Conservation (phyloP, 176 grass and related monocot species). For the Cenchrus purpureus region DNA sequence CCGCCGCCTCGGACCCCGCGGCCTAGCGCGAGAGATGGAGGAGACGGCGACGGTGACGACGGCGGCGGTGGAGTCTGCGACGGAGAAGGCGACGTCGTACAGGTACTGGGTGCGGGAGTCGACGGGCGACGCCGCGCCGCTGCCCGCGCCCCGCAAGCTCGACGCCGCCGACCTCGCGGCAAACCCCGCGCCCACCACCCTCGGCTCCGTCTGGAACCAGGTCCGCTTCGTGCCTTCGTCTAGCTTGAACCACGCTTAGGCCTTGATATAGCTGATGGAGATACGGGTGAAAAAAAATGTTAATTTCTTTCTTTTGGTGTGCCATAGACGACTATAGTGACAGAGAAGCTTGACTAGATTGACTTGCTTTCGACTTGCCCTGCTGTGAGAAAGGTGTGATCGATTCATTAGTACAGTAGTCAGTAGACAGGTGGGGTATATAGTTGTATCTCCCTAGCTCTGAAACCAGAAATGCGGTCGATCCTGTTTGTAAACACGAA, state of each 20-base stretch:
- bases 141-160: conserved; percentile 67
- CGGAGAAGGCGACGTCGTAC: conserved; percentile 63
- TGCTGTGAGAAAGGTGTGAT: neutral
- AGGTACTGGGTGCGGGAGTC: conserved; percentile 70
- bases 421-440: neutral
- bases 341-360: neutral
- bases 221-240: conserved; percentile 3
- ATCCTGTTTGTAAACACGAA: neutral
- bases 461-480: neutral
- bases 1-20: neutral
- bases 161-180: conserved; percentile 31
- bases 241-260: neutral
- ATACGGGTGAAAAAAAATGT: no score
- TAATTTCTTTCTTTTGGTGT: neutral
- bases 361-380: neutral
- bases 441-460: neutral
- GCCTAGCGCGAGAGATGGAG: conserved; percentile 38
- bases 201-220: conserved; percentile 88
- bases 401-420: neutral
- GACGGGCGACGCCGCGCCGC: conserved; percentile 59
- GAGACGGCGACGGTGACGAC: neutral
- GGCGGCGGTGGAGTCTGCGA: neutral
- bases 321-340: neutral
- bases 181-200: conserved; percentile 39
- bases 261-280: no score